phyloP scores from a whole-genome alignment of 2,329 filamentous ascomycete genomes.

The Colletotrichum chrysophilum region DNA sequence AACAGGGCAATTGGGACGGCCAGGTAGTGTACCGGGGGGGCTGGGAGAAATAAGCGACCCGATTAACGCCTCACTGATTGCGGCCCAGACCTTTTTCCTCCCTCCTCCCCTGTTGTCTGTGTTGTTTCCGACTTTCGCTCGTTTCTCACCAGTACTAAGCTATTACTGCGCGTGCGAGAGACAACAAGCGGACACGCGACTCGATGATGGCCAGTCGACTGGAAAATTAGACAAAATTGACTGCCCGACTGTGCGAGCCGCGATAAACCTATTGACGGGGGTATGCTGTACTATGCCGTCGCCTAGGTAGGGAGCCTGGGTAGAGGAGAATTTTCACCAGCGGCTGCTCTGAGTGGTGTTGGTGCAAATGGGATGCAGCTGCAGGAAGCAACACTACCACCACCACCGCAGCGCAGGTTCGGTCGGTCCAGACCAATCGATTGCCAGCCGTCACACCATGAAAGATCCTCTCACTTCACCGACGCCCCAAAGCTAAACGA shows the following conservation, averaged over 20 bases:
- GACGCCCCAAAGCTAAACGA: not conserved
- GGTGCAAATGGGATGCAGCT: not conserved
- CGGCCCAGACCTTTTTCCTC: not conserved
- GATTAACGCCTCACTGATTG: slow-evolving; percentile 4
- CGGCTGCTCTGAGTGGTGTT: slow-evolving; percentile 2
- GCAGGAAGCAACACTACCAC: not conserved
- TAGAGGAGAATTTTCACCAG: not conserved
- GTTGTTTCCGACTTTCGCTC: not conserved
- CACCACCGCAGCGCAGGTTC: not conserved
- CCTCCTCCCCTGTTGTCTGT: not conserved
- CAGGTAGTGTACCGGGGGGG: not conserved
- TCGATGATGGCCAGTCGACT: not conserved
- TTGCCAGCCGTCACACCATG: not conserved
- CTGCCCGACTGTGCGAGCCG: not conserved
- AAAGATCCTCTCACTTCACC: not conserved
- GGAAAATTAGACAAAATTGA: not conserved
- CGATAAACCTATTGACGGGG: not conserved
- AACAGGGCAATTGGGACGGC: slow-evolving; percentile 1
- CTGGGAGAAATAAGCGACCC: slow-evolving; percentile 11
- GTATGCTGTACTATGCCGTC: not conserved
- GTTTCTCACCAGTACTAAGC: not conserved
- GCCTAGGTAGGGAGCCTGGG: not conserved
- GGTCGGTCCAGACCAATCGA: not conserved
- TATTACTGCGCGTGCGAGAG: not conserved
- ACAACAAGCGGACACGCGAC: not conserved